Conservation (phyloP, 148 eudicot genomes). For the Rhododendron griersonianum region DNA sequence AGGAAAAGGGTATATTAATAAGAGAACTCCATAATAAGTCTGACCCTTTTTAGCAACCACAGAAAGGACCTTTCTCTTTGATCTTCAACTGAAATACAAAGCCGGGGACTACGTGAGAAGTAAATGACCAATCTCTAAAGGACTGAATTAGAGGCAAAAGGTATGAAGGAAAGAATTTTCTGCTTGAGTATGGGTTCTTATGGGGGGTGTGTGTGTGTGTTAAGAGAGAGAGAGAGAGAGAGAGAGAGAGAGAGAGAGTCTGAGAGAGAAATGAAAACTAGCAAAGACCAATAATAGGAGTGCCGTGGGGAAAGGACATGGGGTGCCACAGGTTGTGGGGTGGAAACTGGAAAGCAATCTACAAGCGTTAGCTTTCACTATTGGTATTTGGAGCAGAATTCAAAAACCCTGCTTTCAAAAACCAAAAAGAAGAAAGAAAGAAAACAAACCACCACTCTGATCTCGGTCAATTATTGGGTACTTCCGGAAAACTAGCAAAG, state of each 20-base stretch:
- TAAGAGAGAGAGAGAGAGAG: background rate
- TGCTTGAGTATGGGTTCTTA: background rate
- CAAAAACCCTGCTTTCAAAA: background rate
- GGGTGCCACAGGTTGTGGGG: background rate
- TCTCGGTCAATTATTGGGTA: no score
- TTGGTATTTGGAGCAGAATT: background rate
- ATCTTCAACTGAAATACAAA: background rate
- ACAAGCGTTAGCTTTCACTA: background rate
- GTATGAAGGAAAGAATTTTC: background rate
- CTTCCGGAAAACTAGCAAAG: background rate
- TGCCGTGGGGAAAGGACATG: background rate
- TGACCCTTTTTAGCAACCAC: background rate
- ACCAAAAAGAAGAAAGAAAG: background rate
- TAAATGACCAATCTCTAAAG: background rate
- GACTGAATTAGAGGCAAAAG: background rate
- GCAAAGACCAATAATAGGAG: background rate
- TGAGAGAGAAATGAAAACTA: background rate
- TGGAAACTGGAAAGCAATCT: background rate
- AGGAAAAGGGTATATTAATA: background rate
- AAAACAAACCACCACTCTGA: background rate
- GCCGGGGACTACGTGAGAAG: background rate
- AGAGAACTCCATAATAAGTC: background rate
- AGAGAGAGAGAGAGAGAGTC: background rate
- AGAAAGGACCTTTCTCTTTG: background rate
- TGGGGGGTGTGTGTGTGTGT: background rate